Base-by-base conservation (phyloP, 805 yeast genomes). In the Candida sanyiensis region DNA sequence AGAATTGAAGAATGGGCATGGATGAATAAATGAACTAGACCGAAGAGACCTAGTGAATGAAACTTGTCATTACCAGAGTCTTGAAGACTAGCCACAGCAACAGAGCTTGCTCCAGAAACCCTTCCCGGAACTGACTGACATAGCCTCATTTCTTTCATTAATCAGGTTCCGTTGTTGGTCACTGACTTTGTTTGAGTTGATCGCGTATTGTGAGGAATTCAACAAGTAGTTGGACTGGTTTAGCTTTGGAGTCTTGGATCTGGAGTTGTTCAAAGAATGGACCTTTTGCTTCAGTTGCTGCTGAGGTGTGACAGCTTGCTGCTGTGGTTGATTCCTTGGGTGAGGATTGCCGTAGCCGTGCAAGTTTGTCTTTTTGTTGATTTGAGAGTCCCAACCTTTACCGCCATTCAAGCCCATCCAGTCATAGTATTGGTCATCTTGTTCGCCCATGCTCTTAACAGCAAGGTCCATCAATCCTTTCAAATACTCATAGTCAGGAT, bases 361-460 rank as follows among this genome's bases (percentile, higher is more conserved):
- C 47, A 89, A 66, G 56, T 89, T 89, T 39, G 96, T 95, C 62
- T 89, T 89, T 60, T 87, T 88, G 63, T 88, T 88, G 46, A 83
- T 77, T 15, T 83, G 69, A 22, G 85, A 75, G 64, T 93, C 97
- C 96, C 96, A 90, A 38, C 97, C 97, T 60, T 81, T 80, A 44
- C 97, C 97, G 40, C 84, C 86, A 59, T 93, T 93, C 51, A 93
- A 70, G 54, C 83, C 84, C 96, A 88, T 86, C 98, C 98, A 93
- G 67, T 93, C 98, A 63, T 88, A 93, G 55, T 85, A 89, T 33
- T 85, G 95, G 63, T 93, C 97, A 37, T 79, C 83, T 26, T 61
- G 61, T 45, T 80, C 85, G 35, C 80, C 83, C 37, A 81, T 70
- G 24, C 82, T 79, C 36, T 77, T 79, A 45, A 93, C 65, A 0